Percentiles rank a stretch among this genome's conserved stretches.
Conservation (phyloP, 345 rosid genomes). For the Gossypium herbaceum region DNA sequence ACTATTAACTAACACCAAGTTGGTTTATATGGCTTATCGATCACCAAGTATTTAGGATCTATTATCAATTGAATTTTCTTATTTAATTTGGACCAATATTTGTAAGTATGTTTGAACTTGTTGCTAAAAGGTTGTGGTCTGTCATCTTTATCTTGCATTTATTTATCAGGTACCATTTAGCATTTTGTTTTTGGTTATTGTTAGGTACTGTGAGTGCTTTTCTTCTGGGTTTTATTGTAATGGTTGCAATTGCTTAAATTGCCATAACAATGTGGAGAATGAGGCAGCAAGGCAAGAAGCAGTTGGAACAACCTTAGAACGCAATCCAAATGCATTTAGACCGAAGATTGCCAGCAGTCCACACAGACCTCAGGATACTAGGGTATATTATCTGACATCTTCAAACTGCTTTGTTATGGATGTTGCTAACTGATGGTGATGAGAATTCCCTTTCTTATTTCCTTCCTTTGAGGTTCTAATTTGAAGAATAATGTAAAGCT, state of each 20-base stretch:
- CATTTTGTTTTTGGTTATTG: neutral
- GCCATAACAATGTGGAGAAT: conserved; percentile 66
- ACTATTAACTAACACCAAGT: neutral
- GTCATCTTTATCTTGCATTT: neutral
- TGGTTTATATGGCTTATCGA: neutral
- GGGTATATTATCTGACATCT: conserved; percentile 10
- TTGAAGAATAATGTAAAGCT: neutral
- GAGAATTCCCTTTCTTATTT: neutral
- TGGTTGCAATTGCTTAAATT: conserved; percentile 76
- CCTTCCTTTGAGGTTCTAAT: neutral
- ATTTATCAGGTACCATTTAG: neutral
- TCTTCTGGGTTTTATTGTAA: conserved; percentile 66
- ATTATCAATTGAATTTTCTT: neutral
- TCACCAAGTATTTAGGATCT: neutral
- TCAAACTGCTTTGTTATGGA: neutral
- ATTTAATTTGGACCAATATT: neutral
- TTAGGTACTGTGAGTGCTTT: conserved; percentile 92
- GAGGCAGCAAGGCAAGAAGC: conserved; percentile 61
- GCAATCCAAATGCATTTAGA: conserved; percentile 61
- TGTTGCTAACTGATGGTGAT: neutral
- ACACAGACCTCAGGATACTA: conserved; percentile 15
- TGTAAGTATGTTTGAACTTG: neutral
- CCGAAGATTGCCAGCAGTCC: conserved; percentile 19
- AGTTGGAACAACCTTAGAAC: conserved; percentile 47
- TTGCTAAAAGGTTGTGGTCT: neutral